Base-by-base conservation (phyloP, 768 basidiomycete genomes). In the Leucocoprinus leucothites region DNA sequence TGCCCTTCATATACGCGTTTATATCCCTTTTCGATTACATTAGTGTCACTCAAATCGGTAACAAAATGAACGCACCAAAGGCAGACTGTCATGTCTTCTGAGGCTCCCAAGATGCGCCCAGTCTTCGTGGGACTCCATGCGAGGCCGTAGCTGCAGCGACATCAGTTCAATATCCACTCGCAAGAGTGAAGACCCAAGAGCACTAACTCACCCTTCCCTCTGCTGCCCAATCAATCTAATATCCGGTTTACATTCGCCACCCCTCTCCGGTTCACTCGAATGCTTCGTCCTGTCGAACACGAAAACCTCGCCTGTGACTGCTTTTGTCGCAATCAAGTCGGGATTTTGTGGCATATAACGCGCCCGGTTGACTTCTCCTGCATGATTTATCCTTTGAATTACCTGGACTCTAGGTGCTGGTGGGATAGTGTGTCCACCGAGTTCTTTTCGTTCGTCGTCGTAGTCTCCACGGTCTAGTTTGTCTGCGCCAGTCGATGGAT, bases 311-410 rank as follows among this genome's bases (percentile, higher is more conserved):
- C 96, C 97, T 5, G 82, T 85, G 7, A 94, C 82, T 19, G 94
- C 80, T 70, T 98, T 98, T 9, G 96, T 98, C 13, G 97, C 97
- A 61, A 99, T 90, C 61, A 99, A 71, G 72, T 98, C 92, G 1
- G 94, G 91, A 65, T 98, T 99, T 71, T 98, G 96, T 5, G 97
- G 97, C 95, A 98, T 98, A 70, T 98, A 99, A 50, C 97, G 85
- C 57, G 97, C 97, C 42, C 94, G 78, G 71, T 99, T 99, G 65
- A 98, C 92, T 68, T 99, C 97, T 40, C 94, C 92, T 3, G 81
- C 80, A 69, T 99, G 97, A 69, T 94, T 95, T 74, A 99, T 98
- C 61, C 82, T 86, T 68, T 99, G 97, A 28, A 86, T 90, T 69
- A 96, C 84, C 64, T 89, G 87, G 58, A 98, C 86, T 22, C 92